Evolutionary conservation across 306 rosid genomes (phyloP).

Genomic region (Inga oerstediana): DNA sequence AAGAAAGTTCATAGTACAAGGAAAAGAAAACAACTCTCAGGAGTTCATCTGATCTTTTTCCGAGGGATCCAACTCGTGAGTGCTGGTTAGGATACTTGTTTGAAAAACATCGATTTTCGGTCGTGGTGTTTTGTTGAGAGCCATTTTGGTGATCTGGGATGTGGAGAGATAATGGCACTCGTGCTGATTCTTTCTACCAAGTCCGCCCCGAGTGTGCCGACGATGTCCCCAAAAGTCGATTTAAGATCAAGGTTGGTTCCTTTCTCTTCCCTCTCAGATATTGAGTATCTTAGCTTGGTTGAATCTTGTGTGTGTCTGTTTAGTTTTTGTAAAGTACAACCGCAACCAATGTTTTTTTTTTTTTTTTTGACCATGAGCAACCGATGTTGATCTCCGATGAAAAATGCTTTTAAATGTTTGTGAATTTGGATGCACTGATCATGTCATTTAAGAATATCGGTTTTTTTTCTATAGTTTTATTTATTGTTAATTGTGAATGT

Average conservation of each 20-base stretch:
- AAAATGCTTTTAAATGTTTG: conserved; percentile 22
- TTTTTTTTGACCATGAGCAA: too few relatives aligned
- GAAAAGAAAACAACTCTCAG: conserved; percentile 19
- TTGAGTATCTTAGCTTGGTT: conserved; percentile 25
- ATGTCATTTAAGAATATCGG: background rate
- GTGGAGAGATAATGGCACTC: conserved; percentile 89
- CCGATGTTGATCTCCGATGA: conserved; percentile 6
- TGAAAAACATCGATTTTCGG: background rate
- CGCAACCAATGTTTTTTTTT: too few relatives aligned
- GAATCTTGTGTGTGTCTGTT: background rate
- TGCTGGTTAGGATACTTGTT: conserved; percentile 19
- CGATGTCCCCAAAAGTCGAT: conserved; percentile 78
- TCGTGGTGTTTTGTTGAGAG: background rate
- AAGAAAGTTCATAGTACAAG: conserved; percentile 34
- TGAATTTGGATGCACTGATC: conserved; percentile 25
- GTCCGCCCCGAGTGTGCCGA: conserved; percentile 84
- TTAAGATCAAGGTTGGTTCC: conserved; percentile 78
- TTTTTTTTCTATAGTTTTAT: background rate
- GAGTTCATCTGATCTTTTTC: conserved; percentile 47
- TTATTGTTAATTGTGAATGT: background rate
- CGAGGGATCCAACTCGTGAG: conserved; percentile 47
- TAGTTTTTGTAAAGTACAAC: background rate
- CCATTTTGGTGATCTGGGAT: conserved; percentile 50
- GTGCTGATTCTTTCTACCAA: conserved; percentile 96
- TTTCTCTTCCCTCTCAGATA: background rate